Evolutionary conservation across 306 rosid genomes (phyloP).

Genomic region (Rosa multiflora): DNA sequence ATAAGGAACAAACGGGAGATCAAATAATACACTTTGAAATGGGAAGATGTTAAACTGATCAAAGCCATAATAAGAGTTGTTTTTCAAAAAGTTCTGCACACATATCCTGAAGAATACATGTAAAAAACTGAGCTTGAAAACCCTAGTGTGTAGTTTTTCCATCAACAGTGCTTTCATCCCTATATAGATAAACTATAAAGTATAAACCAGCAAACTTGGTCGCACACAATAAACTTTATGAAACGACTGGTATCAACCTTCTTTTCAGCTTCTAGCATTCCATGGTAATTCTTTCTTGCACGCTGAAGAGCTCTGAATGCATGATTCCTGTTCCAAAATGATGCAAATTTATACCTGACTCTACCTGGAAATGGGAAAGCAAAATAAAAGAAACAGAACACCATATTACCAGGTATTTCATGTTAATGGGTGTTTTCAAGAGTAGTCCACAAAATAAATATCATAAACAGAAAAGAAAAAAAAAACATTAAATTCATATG

Average conservation of each 20-base stretch:
- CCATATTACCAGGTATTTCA: conserved; percentile 25
- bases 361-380: conserved; percentile 72
- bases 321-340: conserved; percentile 99
- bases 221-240: conserved; percentile 8
- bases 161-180: neutral
- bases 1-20: neutral
- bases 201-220: neutral
- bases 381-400: conserved; percentile 25
- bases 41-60: neutral
- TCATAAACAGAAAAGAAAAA: neutral
- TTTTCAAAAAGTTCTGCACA: neutral
- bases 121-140: neutral
- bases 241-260: conserved; percentile 52
- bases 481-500: neutral
- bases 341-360: conserved; percentile 94
- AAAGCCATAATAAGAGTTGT: neutral
- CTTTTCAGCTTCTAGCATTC: conserved; percentile 89
- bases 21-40: neutral
- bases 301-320: conserved; percentile 80
- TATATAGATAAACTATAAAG: neutral
- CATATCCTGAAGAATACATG: neutral
- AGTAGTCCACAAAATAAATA: neutral
- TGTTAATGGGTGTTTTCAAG: neutral
- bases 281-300: conserved; percentile 56
- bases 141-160: neutral